These are phyloP conservation scores for Trifolium repens DNA, from an alignment of 306 rosid genomes.

Conservation along the genomic window DNA sequence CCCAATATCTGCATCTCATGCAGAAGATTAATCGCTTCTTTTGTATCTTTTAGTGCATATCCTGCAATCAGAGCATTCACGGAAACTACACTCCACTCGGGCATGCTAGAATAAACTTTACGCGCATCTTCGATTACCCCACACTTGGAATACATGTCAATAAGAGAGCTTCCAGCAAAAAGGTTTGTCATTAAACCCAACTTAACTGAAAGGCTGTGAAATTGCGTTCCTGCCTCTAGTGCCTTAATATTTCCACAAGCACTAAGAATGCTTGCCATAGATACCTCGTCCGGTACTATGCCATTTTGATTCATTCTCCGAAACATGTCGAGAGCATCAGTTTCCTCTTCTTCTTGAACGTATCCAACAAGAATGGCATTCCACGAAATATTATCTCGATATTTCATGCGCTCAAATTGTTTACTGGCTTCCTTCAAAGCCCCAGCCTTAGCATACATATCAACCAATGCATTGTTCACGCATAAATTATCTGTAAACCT, in stretches of 20 bases:
- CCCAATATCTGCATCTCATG: conserved; percentile 61
- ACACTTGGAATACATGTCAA: conserved; percentile 85
- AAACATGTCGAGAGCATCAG: conserved; percentile 67
- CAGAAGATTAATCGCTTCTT: conserved; percentile 60
- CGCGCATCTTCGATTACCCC: conserved; percentile 56
- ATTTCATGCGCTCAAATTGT: conserved; percentile 67
- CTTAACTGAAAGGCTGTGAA: conserved; percentile 73
- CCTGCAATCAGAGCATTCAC: conserved; percentile 79
- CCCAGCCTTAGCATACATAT: conserved; percentile 89
- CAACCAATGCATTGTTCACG: conserved; percentile 73
- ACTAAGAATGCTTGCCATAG: conserved; percentile 80
- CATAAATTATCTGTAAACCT: conserved; percentile 57
- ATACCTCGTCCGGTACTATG: conserved; percentile 70
- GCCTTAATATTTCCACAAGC: conserved; percentile 71
- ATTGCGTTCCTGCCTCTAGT: conserved; percentile 59
- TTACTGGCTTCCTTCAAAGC: conserved; percentile 66
- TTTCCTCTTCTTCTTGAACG: conserved; percentile 65
- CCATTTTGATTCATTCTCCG: conserved; percentile 62
- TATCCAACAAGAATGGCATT: conserved; percentile 85
- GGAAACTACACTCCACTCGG: conserved; percentile 61
- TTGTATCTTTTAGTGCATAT: conserved; percentile 52
- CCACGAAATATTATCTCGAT: conserved; percentile 79
- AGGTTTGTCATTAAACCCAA: conserved; percentile 72
- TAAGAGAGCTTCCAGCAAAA: conserved; percentile 76
- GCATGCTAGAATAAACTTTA: conserved; percentile 62